Evolutionary conservation across 2,329 filamentous ascomycete genomes (phyloP).

Genomic region (Paramyrothecium roridum): DNA sequence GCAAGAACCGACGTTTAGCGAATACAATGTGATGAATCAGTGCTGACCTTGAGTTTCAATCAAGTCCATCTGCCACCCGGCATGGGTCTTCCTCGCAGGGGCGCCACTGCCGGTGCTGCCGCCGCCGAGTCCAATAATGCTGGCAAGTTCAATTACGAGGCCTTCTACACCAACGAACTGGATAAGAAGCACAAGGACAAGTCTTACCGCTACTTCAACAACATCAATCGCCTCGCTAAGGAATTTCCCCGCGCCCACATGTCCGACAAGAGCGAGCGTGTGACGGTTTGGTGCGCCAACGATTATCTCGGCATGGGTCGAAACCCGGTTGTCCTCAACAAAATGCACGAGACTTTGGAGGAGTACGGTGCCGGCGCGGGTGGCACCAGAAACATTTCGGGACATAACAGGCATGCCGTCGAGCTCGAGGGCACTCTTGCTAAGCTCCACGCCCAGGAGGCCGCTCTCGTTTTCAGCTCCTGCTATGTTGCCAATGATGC

Average conservation of each 20-base stretch:
- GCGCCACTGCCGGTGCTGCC: conserved; percentile 14
- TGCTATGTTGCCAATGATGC: conserved; percentile 99
- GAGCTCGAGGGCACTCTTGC: conserved; percentile 78
- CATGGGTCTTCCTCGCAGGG: conserved; percentile 12
- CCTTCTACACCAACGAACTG: conserved; percentile 81
- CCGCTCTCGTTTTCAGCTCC: conserved; percentile 90
- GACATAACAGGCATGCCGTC: conserved; percentile 93
- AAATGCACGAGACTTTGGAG: conserved; percentile 93
- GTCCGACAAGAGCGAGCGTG: conserved; percentile 74
- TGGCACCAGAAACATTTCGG: conserved; percentile 95
- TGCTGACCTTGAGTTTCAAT: background rate
- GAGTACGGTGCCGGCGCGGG: conserved; percentile 93
- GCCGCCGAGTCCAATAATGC: conserved; percentile 22
- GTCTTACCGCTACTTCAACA: conserved; percentile 99
- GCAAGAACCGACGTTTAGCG: background rate
- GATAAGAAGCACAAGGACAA: conserved; percentile 99
- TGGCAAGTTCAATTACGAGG: conserved; percentile 83
- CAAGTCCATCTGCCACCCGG: conserved; percentile 18
- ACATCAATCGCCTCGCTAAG: conserved; percentile 96
- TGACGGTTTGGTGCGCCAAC: conserved; percentile 99
- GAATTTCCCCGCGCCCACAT: conserved; percentile 96
- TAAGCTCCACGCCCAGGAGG: conserved; percentile 86
- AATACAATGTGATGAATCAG: too few relatives aligned
- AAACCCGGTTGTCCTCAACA: conserved; percentile 79
- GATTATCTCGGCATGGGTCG: conserved; percentile 98